Evolutionary conservation across 2,329 filamentous ascomycete genomes (phyloP), one percentile per base, ranked within the genome.

Genomic region (Colletotrichum orbiculare): DNA sequence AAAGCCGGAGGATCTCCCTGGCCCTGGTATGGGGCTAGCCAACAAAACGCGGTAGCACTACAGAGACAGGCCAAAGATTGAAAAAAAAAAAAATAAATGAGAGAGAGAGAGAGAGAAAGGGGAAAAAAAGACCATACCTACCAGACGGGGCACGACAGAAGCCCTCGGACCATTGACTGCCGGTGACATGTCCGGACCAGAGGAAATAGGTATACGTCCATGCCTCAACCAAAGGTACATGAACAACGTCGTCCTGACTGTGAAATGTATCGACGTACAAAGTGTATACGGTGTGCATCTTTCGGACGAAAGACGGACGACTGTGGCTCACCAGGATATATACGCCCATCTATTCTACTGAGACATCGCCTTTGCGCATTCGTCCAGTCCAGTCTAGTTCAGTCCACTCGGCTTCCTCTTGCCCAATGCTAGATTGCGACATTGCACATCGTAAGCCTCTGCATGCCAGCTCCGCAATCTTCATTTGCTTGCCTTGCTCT

Each of bases 361-460:
- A 65, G 62, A 65, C 62, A 65, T 35, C 35, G 46, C n/a, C 38
- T 42, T 56, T 57, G 62, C 62, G 58, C 62, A 56, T 56, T 56
- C 62, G 58, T 65, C 61, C 56, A 46, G n/a, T 10, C 43, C 43
- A 17, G n/a, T 10, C 43, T 17, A 46, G 11, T n/a, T 15, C 42
- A 43, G 10, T 15, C 43, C 43, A 46, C 12, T 45, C 42, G 17
- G 10, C 17, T 15, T n/a, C 10, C 41, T 43, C 43, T 15, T 37
- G 25, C 39, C 54, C 39, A 39, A 17, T 54, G 49, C 57, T 62
- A 62, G 46, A 65, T 65, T 65, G 52, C 62, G 52, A 62, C 62
- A 65, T 65, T 61, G 62, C 62, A 61, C 57, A 65, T 57, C 58
- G 42, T 42, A 65, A 62, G 62, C 58, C 52, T 62, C 54, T 33